Base-by-base conservation (phyloP, 2,329 filamentous ascomycete species). In the Aspergillus fijiensis region DNA sequence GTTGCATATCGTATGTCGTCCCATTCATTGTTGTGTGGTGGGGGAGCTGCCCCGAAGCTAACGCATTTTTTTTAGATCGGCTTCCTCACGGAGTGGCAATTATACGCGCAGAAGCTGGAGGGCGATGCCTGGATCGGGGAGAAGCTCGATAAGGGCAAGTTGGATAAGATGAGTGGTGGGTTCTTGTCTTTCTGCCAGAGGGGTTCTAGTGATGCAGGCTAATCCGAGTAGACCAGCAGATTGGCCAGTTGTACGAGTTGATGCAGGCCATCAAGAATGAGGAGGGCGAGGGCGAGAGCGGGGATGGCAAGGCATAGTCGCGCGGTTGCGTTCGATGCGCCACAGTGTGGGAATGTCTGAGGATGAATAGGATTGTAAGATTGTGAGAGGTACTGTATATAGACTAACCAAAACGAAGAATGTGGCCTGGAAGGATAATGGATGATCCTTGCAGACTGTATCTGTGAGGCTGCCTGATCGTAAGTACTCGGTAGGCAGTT, bases 71-170 rank as follows among this genome's bases (percentile, higher is more conserved):
- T 45, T 14, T 66, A 96, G 92, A 92, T 98, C 69, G 95, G 94
- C 1, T 99, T 99, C 76, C 82, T 99, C 67, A 94, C 91, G 0
- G 93, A 98, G 76, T 99, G 94, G 94, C 95, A 99, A 76, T 80
- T 91, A 55, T 99, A 98, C 72, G 93, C 92, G 2, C 94, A 99
- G 74, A 88, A 92, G 73, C 80, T 99, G 16, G 94, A 98, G 72
- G 94, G 93, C 0, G 89, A 96, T 56, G 76, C 83, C 0, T 98
- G 95, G 95, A 82, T 85, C 61, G 94, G 89, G 1, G 91, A 91
- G 64, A 94, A 89, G 74, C 83, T 98, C 74, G 94, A 98, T 65
- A 85, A 86, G 67, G 81, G 80, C 0, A 96, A 96, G 77, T 81
- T 98, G 58, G 88, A 92, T 62, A 97, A 96, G 77, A 91, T 98